Conservation (phyloP, 805 yeast species). For the Kodamaea nitidulidarum region DNA sequence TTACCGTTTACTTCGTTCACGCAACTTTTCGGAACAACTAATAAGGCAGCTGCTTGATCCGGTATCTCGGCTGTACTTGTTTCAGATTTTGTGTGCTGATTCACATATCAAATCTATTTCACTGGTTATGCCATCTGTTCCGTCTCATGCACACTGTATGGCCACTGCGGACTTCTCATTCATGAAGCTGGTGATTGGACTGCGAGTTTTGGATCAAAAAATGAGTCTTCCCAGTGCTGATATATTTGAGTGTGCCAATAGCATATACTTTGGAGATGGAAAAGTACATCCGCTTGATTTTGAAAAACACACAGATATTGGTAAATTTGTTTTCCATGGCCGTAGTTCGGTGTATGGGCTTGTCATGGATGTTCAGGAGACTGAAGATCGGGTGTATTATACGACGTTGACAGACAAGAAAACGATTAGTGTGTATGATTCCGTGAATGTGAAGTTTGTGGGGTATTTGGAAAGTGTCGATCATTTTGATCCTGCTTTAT, state of each 20-base stretch:
- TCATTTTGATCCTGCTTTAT: not conserved
- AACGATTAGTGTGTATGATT: constrained; percentile 1
- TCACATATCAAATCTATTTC: constrained; percentile 3
- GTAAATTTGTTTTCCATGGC: constrained; percentile 2
- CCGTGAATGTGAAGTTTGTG: constrained; percentile 3
- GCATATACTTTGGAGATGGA: not conserved
- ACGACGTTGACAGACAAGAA: constrained; percentile 5
- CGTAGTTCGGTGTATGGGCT: constrained; percentile 1
- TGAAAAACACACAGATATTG: not conserved
- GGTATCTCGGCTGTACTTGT: not conserved
- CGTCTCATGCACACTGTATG: constrained; percentile 4
- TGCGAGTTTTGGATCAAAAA: not conserved
- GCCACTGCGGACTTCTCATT: constrained; percentile 6
- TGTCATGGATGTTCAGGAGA: constrained; percentile 3
- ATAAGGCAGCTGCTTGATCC: constrained; percentile 6
- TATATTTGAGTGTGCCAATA: constrained; percentile 1
- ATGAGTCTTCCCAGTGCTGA: not conserved
- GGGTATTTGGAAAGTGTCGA: not conserved
- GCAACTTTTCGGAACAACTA: constrained; percentile 2
- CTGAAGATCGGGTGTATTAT: not conserved
- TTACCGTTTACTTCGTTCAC: constrained; percentile 4
- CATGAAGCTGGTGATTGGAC: constrained; percentile 2
- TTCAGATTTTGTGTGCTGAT: constrained; percentile 2
- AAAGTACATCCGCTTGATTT: not conserved
- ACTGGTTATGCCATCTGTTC: not conserved